These are phyloP conservation scores for Oryza officinalis DNA, from an alignment of 176 grass and related monocot species.

Conservation along the genomic window DNA sequence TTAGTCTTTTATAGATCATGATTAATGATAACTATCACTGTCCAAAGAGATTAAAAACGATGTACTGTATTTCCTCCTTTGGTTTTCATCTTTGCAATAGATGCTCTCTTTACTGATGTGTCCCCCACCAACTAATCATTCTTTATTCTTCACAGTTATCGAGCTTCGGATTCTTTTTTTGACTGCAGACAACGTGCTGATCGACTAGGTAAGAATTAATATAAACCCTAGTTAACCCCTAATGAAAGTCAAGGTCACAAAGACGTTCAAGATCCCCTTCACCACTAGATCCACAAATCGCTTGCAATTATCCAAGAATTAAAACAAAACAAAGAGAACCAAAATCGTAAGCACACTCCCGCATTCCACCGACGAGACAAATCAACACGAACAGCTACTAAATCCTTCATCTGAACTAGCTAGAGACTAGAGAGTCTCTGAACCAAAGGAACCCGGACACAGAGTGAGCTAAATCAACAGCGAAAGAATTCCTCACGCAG, in stretches of 20 bases:
- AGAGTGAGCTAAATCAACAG: not conserved
- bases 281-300: slow-evolving; percentile 25
- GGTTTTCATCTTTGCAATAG: not conserved
- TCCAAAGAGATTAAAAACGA: slow-evolving; percentile 17
- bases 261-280: slow-evolving; percentile 29
- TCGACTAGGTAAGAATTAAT: slow-evolving; percentile 34
- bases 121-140: slow-evolving; percentile 6
- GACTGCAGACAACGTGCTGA: slow-evolving; percentile 36
- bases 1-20: not conserved
- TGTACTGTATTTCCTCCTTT: not conserved
- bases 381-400: not conserved
- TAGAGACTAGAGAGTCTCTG: not conserved
- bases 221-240: slow-evolving; percentile 55
- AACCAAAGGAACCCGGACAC: not conserved
- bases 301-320: slow-evolving; percentile 8
- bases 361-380: not conserved
- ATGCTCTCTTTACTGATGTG: slow-evolving; percentile 1
- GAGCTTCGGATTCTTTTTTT: slow-evolving; percentile 14
- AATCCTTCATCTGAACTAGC: not conserved
- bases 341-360: not conserved
- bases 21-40: not conserved
- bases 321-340: not conserved
- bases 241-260: slow-evolving; percentile 39
- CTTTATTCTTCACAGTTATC: slow-evolving; percentile 9
- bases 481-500: not conserved